These are phyloP conservation scores for Dalechampia spathulata DNA, from an alignment of 441 rosid species.

Conservation along the genomic window DNA sequence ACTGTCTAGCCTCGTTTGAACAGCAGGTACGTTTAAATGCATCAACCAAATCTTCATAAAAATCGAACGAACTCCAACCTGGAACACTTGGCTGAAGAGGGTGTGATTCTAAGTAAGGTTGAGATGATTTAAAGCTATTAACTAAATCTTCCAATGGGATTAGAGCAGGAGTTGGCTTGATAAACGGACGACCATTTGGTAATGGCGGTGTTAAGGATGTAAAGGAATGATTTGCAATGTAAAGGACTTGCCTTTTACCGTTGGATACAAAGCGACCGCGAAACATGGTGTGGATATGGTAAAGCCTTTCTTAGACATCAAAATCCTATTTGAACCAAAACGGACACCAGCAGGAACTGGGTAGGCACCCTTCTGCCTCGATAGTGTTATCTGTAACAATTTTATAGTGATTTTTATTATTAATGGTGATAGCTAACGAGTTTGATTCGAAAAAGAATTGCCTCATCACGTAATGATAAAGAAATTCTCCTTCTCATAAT, in stretches of 20 bases:
- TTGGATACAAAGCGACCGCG: slow-evolving; percentile 17
- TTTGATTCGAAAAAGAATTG: too few relatives aligned
- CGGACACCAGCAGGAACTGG: too few relatives aligned
- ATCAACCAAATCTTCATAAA: slow-evolving; percentile 27
- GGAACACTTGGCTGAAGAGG: slow-evolving; percentile 6
- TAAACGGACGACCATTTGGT: slow-evolving; percentile 8
- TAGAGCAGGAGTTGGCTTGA: slow-evolving; percentile 17
- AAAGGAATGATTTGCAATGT: slow-evolving; percentile 8
- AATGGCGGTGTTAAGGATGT: not conserved
- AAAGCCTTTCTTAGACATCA: too few relatives aligned
- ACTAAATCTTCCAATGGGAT: slow-evolving; percentile 18
- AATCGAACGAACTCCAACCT: slow-evolving; percentile 13
- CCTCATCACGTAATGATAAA: too few relatives aligned
- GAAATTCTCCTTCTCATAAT: too few relatives aligned
- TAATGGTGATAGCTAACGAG: too few relatives aligned
- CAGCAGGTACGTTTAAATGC: slow-evolving; percentile 23
- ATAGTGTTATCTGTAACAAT: too few relatives aligned
- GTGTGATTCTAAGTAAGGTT: not conserved
- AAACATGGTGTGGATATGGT: slow-evolving; percentile 14
- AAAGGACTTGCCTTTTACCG: slow-evolving; percentile 7
- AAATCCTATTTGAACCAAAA: too few relatives aligned
- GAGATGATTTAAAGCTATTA: slow-evolving; percentile 17
- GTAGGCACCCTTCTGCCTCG: too few relatives aligned
- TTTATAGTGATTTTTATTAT: too few relatives aligned
- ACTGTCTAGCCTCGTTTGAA: slow-evolving; percentile 31